phyloP scores from a whole-genome alignment of 2,329 filamentous ascomycete species.

The Calonectria ilicicola region DNA sequence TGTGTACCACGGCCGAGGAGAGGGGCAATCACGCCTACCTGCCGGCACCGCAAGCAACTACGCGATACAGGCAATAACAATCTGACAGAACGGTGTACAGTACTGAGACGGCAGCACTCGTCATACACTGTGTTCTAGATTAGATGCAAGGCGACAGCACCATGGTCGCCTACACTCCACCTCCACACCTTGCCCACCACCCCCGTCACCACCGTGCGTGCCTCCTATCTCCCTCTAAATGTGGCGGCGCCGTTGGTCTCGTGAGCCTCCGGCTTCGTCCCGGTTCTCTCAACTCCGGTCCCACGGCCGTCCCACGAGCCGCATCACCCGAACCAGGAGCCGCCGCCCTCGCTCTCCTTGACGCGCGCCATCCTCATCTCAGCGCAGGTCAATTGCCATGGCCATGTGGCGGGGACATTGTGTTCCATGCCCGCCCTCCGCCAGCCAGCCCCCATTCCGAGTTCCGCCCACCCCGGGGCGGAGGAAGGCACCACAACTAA shows the following conservation, averaged over 20 bases:
- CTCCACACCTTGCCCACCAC: constrained; percentile 20
- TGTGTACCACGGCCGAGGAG: background rate
- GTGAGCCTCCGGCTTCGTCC: constrained; percentile 42
- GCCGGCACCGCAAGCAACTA: background rate
- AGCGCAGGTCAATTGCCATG: constrained; percentile 26
- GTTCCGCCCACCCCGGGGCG: constrained; percentile 6
- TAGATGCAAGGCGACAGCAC: constrained; percentile 2
- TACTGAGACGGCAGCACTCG: background rate
- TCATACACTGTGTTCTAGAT: constrained; percentile 5
- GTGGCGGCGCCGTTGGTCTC: constrained; percentile 40
- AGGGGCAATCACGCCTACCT: background rate
- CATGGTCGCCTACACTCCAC: background rate
- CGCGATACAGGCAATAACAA: background rate
- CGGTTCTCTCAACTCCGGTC: constrained; percentile 43
- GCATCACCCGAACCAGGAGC: constrained; percentile 21
- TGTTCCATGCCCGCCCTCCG: constrained; percentile 4
- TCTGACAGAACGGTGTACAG: background rate
- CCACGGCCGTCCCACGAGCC: constrained; percentile 41
- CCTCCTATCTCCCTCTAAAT: constrained; percentile 13
- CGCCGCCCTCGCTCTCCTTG: background rate
- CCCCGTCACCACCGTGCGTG: constrained; percentile 23
- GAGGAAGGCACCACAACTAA: background rate
- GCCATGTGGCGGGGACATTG: constrained; percentile 25
- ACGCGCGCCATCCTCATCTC: background rate
- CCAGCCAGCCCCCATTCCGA: constrained; percentile 2